A percentile compares a stretch with the other conserved stretches of the same genome.
Evolutionary conservation across 2,329 filamentous ascomycete genomes (phyloP).

Genomic region (Colletotrichum salicis): DNA sequence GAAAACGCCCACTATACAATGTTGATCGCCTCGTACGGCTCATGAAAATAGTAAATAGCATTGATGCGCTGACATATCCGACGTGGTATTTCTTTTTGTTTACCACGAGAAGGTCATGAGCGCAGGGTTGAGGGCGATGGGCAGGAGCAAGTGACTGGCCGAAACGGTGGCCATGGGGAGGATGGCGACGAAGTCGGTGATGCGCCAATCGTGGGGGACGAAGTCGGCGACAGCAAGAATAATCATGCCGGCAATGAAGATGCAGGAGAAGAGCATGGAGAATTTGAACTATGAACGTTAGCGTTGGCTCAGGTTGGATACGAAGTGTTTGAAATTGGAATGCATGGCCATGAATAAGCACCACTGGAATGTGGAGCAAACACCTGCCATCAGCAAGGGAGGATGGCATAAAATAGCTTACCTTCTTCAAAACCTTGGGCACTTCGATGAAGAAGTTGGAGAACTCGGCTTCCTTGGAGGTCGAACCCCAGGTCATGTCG

Average conservation of each 20-base stretch:
- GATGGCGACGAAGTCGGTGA: conserved; percentile 79
- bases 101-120: conserved; percentile 85
- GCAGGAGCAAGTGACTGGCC: conserved; percentile 75
- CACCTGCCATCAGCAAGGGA: conserved; percentile 19
- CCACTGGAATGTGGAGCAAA: conserved; percentile 40
- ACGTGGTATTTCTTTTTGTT: conserved; percentile 20
- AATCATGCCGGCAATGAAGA: conserved; percentile 71
- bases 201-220: conserved; percentile 72
- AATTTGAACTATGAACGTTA: conserved; percentile 71
- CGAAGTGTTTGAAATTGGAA: not conserved
- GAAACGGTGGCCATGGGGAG: conserved; percentile 80
- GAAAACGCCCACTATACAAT: conserved; percentile 30
- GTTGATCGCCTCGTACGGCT: conserved; percentile 20
- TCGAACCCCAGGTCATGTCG: conserved; percentile 88
- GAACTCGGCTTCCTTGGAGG: conserved; percentile 83
- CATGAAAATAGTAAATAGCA: conserved; percentile 15
- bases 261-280: conserved; percentile 70
- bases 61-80: not conserved
- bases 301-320: conserved; percentile 4
- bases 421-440: conserved; percentile 79
- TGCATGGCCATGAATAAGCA: conserved; percentile 40
- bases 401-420: conserved; percentile 61
- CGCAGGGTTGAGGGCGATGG: conserved; percentile 80
- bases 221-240: conserved; percentile 72
- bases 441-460: conserved; percentile 89